Conservation (phyloP, 2,329 filamentous ascomycete species). For the Trichoderma sp. region DNA sequence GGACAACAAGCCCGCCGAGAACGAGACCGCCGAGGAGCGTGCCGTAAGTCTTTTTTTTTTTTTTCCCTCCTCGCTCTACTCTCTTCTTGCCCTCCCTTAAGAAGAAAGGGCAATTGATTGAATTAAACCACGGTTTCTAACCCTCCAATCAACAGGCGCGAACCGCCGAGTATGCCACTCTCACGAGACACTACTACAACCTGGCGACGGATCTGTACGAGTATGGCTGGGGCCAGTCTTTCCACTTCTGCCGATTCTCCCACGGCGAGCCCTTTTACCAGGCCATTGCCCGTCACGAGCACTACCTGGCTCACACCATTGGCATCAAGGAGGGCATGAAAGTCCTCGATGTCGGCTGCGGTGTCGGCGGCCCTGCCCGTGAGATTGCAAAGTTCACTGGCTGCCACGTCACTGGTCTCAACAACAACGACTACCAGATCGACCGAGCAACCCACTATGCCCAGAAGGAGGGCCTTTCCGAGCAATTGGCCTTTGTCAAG, state of each 20-base stretch:
- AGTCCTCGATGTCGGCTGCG: conserved; percentile 92
- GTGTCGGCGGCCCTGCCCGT: conserved; percentile 88
- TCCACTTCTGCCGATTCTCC: conserved; percentile 94
- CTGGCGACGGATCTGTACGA: conserved; percentile 89
- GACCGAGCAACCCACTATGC: conserved; percentile 81
- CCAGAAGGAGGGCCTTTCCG: conserved; percentile 69
- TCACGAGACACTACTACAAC: conserved; percentile 96
- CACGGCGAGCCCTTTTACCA: conserved; percentile 80
- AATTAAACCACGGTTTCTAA: conserved; percentile 58
- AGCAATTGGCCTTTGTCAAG: conserved; percentile 80
- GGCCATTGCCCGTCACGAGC: conserved; percentile 89
- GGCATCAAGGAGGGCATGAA: conserved; percentile 76
- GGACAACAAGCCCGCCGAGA: conserved; percentile 76
- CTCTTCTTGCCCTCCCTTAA: too few relatives aligned
- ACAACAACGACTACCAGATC: conserved; percentile 98
- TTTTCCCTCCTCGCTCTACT: neutral
- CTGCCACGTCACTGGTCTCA: conserved; percentile 80
- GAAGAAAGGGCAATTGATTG: neutral
- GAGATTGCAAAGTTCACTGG: conserved; percentile 93
- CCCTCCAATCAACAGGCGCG: conserved; percentile 55
- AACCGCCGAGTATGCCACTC: conserved; percentile 83
- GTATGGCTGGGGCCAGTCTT: conserved; percentile 88
- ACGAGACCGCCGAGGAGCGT: conserved; percentile 49
- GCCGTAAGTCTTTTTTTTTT: conserved; percentile 9
- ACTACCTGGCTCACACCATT: conserved; percentile 87